Evolutionary conservation across 495 filamentous ascomycete genomes (phyloP), one percentile per base, ranked within the genome.

Genomic region (Xeromyces bisporus): DNA sequence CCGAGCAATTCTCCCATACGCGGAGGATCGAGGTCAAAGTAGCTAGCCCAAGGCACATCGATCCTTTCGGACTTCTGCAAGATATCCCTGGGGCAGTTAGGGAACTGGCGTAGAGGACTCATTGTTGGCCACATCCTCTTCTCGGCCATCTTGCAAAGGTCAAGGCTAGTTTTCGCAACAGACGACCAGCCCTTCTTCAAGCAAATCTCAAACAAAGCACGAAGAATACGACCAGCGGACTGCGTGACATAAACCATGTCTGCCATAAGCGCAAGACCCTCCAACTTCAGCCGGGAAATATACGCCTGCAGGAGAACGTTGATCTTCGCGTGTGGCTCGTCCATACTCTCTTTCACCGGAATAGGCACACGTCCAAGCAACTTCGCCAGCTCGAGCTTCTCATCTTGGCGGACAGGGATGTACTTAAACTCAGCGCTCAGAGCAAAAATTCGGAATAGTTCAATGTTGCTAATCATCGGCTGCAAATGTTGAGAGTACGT

Each of bases 41-140:
- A 96, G 42, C 71, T 91, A 21, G 62, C 63, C 80, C 87, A 99
- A 3, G 83, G 80, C 25, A 96, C 86, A 38, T 94, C 86, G 36
- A 94, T 91, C 32, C 85, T 65, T 56, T 99, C 89, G 2, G 85
- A 76, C 55, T 94, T 94, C 36, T 78, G 70, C 29, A 96, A 60
- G 29, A 99, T 80, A 35, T 99, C 91, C 18, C 69, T 56, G 8
- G 84, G 71, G 40, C 83, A 91, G 23, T 57, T 58, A 1, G 80
- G 73, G 48, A 94, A 96, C 44, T 99, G 89, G 23, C 91, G 67
- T 6, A 99, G 68, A 5, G 89, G 89, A 12, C 82, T 79, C 89
- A 96, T 96, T 13, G 86, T 93, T 4, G 85, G 86, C 89, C 89
- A 99, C 89, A 96, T 96, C 15, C 91, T 66, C 64, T 91, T 92